These are phyloP conservation scores for Ogataea ganodermae DNA, from an alignment of 805 yeast species.

Conservation along the genomic window DNA sequence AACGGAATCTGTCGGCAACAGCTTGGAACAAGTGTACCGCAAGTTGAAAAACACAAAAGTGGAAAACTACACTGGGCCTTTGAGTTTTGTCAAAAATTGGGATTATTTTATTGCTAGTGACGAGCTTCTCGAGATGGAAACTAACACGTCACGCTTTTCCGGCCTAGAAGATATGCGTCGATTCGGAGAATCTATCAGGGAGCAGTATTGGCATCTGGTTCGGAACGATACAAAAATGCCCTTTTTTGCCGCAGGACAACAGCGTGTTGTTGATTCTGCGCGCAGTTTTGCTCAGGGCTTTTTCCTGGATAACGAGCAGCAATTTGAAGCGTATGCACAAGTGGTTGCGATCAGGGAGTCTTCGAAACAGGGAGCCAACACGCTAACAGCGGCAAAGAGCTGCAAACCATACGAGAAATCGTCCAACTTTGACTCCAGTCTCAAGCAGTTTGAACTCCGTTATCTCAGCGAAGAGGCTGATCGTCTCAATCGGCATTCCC, in stretches of 20 bases:
- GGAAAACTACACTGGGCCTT: conserved; percentile 47
- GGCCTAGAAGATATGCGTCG: conserved; percentile 52
- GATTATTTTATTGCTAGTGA: conserved; percentile 43
- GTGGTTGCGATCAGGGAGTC: conserved; percentile 49
- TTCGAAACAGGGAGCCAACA: conserved; percentile 53
- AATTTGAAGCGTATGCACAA: conserved; percentile 37
- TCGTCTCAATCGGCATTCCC: conserved; percentile 58
- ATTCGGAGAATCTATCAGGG: conserved; percentile 52
- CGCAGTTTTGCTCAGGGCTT: conserved; percentile 61
- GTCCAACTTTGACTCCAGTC: conserved; percentile 20
- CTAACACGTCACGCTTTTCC: conserved; percentile 50
- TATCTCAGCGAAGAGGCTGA: conserved; percentile 56
- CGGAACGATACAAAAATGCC: conserved; percentile 41
- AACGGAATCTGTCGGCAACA: conserved; percentile 41
- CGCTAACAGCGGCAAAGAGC: conserved; percentile 55
- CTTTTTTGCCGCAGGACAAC: conserved; percentile 56
- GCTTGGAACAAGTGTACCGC: conserved; percentile 27
- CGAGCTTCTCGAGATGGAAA: conserved; percentile 45
- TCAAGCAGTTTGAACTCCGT: conserved; percentile 17
- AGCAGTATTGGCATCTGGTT: conserved; percentile 51
- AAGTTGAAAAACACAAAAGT: conserved; percentile 40
- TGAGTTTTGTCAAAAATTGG: conserved; percentile 55
- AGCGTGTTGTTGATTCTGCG: conserved; percentile 58
- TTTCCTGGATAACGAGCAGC: conserved; percentile 38
- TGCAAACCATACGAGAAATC: conserved; percentile 41